Evolutionary conservation across 306 rosid genomes (phyloP), one percentile per base, ranked within the genome.

Genomic region (Purshia tridentata): DNA sequence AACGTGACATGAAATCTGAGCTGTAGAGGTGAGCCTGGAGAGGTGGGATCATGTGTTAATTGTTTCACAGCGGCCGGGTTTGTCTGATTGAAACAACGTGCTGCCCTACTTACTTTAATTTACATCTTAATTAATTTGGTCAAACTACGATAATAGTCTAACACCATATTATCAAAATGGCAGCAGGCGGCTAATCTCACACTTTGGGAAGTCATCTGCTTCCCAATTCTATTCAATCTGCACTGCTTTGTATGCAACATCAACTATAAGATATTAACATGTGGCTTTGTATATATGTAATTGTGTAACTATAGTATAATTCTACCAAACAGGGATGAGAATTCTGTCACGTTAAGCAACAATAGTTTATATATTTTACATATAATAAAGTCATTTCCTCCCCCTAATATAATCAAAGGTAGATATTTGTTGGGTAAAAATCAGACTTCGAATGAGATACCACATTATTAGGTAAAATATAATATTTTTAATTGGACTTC

Each of bases 1-100:
- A 50, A 50, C 48, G 72, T 67, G 48, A 67, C 6, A 67, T 13
- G 49, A 15, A 52, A 4, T 14, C 37, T 70, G 74, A 70, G 74
- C 53, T 70, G 64, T 19, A 41, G 23, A 8, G 52, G 9, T 41
- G 74, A 54, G 35, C 35, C 53, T 70, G 52, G 9, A 19, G 23
- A 8, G 52, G 9, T 41, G 74, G 41, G 42, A 40, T 55, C 74
- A 13, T 55, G 64, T 15, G 37, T 42, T 19, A 20, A 22, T 70
- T 54, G 42, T 70, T 70, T 55, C 42, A 14, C 53, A 55, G 53
- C 74, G 66, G 39, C 55, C 45, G 23, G 29, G 55, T 56, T 23
- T 37, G 46, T 35, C 65, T 60, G 11, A 15, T 39, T 8, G 3
- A 16, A 61, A 61, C 47, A 61, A 61, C 47, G 22, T 8, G 47